These are phyloP conservation scores for Schizophyllum amplum DNA, from an alignment of 1,284 basidiomycete species.

Conservation along the genomic window DNA sequence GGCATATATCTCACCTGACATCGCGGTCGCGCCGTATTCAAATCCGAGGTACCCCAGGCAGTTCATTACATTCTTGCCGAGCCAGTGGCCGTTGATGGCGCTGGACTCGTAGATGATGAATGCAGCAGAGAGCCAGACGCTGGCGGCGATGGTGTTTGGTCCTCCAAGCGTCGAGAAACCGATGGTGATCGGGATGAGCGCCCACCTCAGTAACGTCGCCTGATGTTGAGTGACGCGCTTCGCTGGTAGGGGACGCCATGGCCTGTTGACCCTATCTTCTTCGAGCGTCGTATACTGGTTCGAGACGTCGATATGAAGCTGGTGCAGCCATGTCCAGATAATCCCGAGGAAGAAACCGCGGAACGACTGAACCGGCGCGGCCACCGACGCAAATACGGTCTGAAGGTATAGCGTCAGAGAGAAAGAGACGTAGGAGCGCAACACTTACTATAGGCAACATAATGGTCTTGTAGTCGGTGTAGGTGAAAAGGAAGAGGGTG, in stretches of 20 bases:
- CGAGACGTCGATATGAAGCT: constrained; percentile 31
- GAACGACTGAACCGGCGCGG: constrained; percentile 19
- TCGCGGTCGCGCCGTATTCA: constrained; percentile 23
- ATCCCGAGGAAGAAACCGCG: constrained; percentile 14
- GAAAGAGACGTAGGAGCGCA: neutral
- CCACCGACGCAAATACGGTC: constrained; percentile 25
- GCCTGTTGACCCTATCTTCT: constrained; percentile 27
- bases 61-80: constrained; percentile 23
- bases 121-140: constrained; percentile 12
- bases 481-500: constrained; percentile 22
- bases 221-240: constrained; percentile 17
- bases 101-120: constrained; percentile 21
- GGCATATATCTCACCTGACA: constrained; percentile 20
- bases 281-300: constrained; percentile 27
- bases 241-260: constrained; percentile 28
- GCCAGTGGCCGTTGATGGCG: constrained; percentile 14
- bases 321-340: constrained; percentile 36
- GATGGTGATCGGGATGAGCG: constrained; percentile 18
- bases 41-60: constrained; percentile 22
- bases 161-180: constrained; percentile 17
- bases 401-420: constrained; percentile 10
- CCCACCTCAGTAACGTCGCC: constrained; percentile 22
- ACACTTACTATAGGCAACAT: constrained; percentile 27
- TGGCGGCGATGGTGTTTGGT: constrained; percentile 12
- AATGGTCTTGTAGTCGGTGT: constrained; percentile 29